Conservation (phyloP, 2,329 filamentous ascomycete species). For the Fusarium duplospermum region DNA sequence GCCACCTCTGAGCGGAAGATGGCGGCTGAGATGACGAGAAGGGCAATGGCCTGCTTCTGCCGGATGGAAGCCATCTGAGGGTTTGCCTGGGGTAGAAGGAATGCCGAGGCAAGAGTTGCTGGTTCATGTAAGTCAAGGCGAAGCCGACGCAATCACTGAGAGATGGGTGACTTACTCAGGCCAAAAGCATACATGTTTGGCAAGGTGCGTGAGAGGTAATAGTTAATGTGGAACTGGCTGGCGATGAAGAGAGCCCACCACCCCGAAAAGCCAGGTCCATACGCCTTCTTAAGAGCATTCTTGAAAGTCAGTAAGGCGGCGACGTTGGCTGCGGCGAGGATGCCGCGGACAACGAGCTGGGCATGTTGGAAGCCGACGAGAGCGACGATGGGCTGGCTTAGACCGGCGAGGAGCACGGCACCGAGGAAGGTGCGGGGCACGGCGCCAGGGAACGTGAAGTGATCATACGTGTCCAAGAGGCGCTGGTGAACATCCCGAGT, state of each 20-base stretch:
- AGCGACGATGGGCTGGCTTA: conserved; percentile 74
- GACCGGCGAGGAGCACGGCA: conserved; percentile 77
- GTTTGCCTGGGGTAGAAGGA: conserved; percentile 52
- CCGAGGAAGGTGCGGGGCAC: conserved; percentile 94
- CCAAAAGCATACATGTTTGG: conserved; percentile 98
- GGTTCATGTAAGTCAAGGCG: conserved; percentile 1
- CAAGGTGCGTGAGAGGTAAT: conserved; percentile 90
- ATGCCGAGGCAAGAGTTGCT: conserved; percentile 75
- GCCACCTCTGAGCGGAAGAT: conserved; percentile 93
- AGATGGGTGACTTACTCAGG: conserved; percentile 69
- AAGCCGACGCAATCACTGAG: background rate
- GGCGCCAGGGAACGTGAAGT: conserved; percentile 88
- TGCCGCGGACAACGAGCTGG: conserved; percentile 75
- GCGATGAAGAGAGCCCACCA: conserved; percentile 86
- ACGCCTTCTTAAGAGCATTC: conserved; percentile 71
- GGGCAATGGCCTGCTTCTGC: conserved; percentile 73
- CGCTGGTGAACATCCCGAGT: conserved; percentile 63
- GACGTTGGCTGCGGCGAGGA: conserved; percentile 83
- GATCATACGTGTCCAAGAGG: conserved; percentile 80
- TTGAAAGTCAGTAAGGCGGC: conserved; percentile 74
- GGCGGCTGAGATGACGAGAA: conserved; percentile 83
- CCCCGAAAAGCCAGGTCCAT: conserved; percentile 74
- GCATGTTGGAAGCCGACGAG: conserved; percentile 66
- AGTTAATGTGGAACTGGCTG: conserved; percentile 92
- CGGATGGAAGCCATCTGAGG: conserved; percentile 51